Conservation (phyloP, 495 filamentous ascomycete genomes). For the Aspergillus hancockii region DNA sequence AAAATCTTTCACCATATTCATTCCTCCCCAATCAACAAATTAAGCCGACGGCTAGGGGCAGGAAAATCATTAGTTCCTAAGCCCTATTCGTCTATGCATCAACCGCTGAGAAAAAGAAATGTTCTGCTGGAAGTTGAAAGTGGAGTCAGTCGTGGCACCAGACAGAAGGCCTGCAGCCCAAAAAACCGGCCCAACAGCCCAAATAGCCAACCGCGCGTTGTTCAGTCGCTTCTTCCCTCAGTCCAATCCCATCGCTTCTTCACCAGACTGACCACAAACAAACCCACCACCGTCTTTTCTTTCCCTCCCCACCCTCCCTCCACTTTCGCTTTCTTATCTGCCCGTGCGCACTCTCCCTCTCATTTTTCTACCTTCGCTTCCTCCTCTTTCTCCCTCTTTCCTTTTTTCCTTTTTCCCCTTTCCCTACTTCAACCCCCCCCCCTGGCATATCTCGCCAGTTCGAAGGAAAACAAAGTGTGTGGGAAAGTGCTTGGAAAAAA, state of each 20-base stretch:
- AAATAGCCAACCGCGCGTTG: slow-evolving; percentile 21
- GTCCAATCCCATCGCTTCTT: slow-evolving; percentile 24
- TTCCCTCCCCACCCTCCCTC: slow-evolving; percentile 17
- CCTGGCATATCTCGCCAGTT: slow-evolving; percentile 9
- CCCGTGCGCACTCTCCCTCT: slow-evolving; percentile 9
- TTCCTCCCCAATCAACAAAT: slow-evolving; percentile 1
- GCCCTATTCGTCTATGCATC: slow-evolving; percentile 41
- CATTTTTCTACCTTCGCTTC: slow-evolving; percentile 20
- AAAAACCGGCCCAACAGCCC: slow-evolving; percentile 47
- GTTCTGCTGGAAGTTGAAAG: slow-evolving; percentile 19
- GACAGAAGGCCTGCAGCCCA: slow-evolving; percentile 30
- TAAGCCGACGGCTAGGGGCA: slow-evolving; percentile 18
- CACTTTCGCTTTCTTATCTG: slow-evolving; percentile 16
- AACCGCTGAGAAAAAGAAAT: neutral
- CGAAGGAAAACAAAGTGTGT: neutral
- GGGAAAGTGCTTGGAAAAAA: neutral
- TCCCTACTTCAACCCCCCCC: neutral
- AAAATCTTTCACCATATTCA: neutral
- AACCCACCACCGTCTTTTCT: slow-evolving; percentile 19
- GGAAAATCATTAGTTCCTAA: slow-evolving; percentile 22
- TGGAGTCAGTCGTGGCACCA: slow-evolving; percentile 50
- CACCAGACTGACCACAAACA: slow-evolving; percentile 16
- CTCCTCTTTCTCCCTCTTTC: slow-evolving; percentile 17
- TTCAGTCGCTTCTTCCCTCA: slow-evolving; percentile 26
- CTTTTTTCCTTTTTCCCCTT: slow-evolving; percentile 13